Evolutionary conservation across 1,284 basidiomycete genomes (phyloP).

Genomic region (Ganoderma sp.): DNA sequence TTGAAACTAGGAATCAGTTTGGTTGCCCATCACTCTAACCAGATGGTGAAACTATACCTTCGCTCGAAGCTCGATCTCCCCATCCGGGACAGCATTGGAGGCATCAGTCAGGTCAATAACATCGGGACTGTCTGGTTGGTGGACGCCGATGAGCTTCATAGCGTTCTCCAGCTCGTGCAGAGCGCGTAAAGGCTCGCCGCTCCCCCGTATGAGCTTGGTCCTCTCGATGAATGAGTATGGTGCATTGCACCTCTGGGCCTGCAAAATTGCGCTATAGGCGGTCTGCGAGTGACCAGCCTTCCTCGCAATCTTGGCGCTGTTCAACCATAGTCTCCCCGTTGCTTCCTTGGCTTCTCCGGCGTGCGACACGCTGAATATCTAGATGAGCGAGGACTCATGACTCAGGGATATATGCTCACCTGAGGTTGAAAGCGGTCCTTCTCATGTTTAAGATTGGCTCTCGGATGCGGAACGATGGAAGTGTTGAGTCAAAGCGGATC

Average conservation of each 20-base stretch:
- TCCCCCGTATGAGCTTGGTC: slow-evolving; percentile 84
- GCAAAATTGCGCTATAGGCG: slow-evolving; percentile 94
- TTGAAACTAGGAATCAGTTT: slow-evolving; percentile 12
- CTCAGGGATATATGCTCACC: slow-evolving; percentile 47
- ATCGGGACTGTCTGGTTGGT: slow-evolving; percentile 1
- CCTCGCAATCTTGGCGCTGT: slow-evolving; percentile 92
- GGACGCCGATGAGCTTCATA: slow-evolving; percentile 46
- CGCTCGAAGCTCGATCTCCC: slow-evolving; percentile 61
- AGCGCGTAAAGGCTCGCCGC: slow-evolving; percentile 86
- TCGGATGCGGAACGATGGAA: slow-evolving; percentile 91
- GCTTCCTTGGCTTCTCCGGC: slow-evolving; percentile 44
- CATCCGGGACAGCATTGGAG: slow-evolving; percentile 42
- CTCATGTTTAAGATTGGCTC: slow-evolving; percentile 93
- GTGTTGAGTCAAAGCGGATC: slow-evolving; percentile 75
- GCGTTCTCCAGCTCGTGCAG: slow-evolving; percentile 89
- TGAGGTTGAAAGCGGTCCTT: slow-evolving; percentile 82
- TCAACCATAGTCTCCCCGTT: slow-evolving; percentile 88
- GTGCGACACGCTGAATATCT: slow-evolving; percentile 1
- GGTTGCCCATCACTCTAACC: background rate
- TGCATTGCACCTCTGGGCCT: slow-evolving; percentile 81
- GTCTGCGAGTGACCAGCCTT: slow-evolving; percentile 97
- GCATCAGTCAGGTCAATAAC: slow-evolving; percentile 19
- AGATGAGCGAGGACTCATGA: background rate
- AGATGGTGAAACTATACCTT: slow-evolving; percentile 58
- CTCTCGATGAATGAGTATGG: slow-evolving; percentile 91